Evolutionary conservation across 371 early-diverging fungal genomes (phyloP).

Genomic region (Chytridiales sp.): DNA sequence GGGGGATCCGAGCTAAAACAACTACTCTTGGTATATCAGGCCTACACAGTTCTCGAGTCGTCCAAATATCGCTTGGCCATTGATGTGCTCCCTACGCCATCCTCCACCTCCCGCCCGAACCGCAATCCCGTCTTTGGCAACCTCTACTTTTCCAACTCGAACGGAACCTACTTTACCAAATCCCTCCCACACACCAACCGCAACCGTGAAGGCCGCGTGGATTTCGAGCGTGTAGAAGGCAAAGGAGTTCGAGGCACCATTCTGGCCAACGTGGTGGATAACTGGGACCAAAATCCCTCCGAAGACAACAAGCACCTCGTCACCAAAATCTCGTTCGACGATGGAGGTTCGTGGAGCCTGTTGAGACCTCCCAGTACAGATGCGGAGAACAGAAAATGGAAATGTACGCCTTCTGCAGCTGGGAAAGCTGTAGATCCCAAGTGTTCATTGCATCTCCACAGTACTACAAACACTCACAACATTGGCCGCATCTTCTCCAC

Average conservation of each 20-base stretch:
- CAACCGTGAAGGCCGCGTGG: slow-evolving; percentile 70
- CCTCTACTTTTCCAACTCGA: slow-evolving; percentile 82
- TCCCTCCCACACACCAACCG: slow-evolving; percentile 79
- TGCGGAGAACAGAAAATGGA: slow-evolving; percentile 45
- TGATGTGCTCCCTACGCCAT: slow-evolving; percentile 54
- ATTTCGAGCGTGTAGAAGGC: slow-evolving; percentile 84
- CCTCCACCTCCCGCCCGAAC: slow-evolving; percentile 28
- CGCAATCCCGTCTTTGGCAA: slow-evolving; percentile 59
- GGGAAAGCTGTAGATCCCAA: slow-evolving; percentile 20
- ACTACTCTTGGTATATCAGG: slow-evolving; percentile 41
- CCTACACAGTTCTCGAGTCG: slow-evolving; percentile 80
- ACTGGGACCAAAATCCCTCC: slow-evolving; percentile 61
- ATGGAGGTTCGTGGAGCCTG: slow-evolving; percentile 75
- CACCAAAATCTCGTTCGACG: slow-evolving; percentile 86
- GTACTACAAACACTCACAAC: slow-evolving; percentile 62
- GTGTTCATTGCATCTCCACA: slow-evolving; percentile 85
- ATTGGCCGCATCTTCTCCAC: slow-evolving; percentile 73
- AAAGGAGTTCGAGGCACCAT: slow-evolving; percentile 70
- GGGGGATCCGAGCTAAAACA: not conserved
- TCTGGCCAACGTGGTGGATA: slow-evolving; percentile 76
- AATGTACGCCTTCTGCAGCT: slow-evolving; percentile 37
- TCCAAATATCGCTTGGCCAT: slow-evolving; percentile 62
- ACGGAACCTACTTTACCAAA: slow-evolving; percentile 83
- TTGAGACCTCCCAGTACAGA: slow-evolving; percentile 59
- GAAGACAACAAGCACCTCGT: slow-evolving; percentile 60